Evolutionary conservation across 2,329 filamentous ascomycete species (phyloP).

Genomic region (Colletotrichum agaves): DNA sequence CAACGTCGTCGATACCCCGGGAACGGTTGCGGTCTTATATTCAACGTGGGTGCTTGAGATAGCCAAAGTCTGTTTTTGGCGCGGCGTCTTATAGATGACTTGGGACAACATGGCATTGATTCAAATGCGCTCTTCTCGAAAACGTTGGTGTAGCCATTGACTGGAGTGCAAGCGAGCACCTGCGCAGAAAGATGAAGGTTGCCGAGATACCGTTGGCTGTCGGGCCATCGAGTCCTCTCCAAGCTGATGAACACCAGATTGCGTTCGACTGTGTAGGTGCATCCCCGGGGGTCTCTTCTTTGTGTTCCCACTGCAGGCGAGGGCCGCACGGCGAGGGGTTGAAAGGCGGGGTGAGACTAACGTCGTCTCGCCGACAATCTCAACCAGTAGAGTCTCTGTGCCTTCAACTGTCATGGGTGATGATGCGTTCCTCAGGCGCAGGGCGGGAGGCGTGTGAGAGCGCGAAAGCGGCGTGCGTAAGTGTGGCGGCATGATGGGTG

Average conservation of each 20-base stretch:
- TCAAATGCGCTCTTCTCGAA: constrained; percentile 15
- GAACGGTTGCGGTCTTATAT: constrained; percentile 38
- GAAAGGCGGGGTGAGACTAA: background rate
- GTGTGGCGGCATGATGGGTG: constrained; percentile 17
- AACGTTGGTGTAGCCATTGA: constrained; percentile 24
- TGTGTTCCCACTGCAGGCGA: constrained; percentile 6
- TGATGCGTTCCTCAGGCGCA: background rate
- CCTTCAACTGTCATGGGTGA: background rate
- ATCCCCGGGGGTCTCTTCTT: background rate
- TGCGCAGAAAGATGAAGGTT: background rate
- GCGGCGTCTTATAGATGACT: background rate
- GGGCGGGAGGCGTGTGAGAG: constrained; percentile 2
- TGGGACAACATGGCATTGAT: constrained; percentile 12
- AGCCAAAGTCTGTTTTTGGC: constrained; percentile 2
- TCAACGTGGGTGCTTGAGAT: constrained; percentile 25
- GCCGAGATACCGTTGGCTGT: background rate
- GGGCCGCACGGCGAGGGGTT: background rate
- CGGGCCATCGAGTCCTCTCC: background rate
- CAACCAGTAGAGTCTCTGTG: background rate
- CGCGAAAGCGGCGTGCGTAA: background rate
- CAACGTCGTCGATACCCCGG: constrained; percentile 29
- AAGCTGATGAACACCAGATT: background rate
- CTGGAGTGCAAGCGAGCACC: background rate
- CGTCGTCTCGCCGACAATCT: background rate
- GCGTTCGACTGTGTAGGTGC: background rate